A percentile compares a stretch with the other conserved stretches of the same genome.
phyloP scores from a whole-genome alignment of 192 early-diverging fungal genomes.

The Coemansia aciculifera region DNA sequence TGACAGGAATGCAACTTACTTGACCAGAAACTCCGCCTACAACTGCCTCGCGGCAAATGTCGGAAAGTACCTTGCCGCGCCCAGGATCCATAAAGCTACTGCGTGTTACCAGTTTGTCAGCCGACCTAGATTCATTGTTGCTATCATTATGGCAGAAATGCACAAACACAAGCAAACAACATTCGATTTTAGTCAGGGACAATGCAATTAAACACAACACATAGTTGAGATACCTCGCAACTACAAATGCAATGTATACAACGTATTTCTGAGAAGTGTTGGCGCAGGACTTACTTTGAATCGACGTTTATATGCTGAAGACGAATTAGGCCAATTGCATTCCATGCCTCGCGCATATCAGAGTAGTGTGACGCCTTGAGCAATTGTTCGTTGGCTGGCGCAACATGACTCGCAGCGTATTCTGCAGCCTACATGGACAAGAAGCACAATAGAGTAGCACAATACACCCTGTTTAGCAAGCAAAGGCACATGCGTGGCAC shows the following conservation, averaged over 20 bases:
- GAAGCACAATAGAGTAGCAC: neutral
- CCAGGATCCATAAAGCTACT: conserved; percentile 22
- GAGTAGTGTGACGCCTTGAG: conserved; percentile 23
- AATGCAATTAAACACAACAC: neutral
- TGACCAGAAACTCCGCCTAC: conserved; percentile 9
- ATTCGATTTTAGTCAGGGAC: neutral
- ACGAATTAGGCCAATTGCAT: conserved; percentile 19
- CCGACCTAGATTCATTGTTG: conserved; percentile 14
- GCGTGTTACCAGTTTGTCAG: conserved; percentile 33
- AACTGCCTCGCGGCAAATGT: conserved; percentile 16
- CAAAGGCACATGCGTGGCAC: neutral
- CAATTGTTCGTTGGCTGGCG: conserved; percentile 12
- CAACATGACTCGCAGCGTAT: neutral
- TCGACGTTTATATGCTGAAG: conserved; percentile 25
- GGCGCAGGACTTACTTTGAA: conserved; percentile 25
- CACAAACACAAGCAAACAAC: neutral
- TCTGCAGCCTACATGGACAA: neutral
- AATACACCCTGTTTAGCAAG: neutral
- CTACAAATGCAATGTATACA: neutral
- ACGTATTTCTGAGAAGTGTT: neutral
- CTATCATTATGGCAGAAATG: conserved; percentile 7
- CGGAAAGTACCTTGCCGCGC: conserved; percentile 22
- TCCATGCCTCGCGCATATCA: conserved; percentile 38
- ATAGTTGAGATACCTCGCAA: neutral
- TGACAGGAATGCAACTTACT: neutral